Percentiles rank a stretch among this genome's conserved stretches.
These are phyloP conservation scores for Massarina eburnea DNA, from an alignment of 2,329 filamentous ascomycete species.

Conservation along the genomic window DNA sequence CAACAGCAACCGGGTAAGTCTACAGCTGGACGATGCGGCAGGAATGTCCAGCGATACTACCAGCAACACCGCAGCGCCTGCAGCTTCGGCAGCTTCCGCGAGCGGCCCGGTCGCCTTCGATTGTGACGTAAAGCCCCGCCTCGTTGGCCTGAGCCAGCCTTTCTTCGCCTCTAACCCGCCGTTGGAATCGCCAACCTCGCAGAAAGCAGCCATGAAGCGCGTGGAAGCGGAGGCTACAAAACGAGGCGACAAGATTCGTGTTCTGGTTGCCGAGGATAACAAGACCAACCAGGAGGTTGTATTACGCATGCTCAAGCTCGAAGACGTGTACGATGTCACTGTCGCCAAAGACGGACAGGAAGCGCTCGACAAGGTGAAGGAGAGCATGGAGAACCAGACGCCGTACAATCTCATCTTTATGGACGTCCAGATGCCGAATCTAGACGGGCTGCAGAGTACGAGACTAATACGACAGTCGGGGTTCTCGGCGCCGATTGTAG, in stretches of 20 bases:
- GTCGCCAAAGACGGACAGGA: conserved; percentile 77
- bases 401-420: conserved; percentile 90
- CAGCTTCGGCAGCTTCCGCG: conserved; percentile 6
- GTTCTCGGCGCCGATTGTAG: conserved; percentile 85
- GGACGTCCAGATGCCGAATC: conserved; percentile 93
- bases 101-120: conserved; percentile 49
- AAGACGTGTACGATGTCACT: conserved; percentile 82
- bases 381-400: conserved; percentile 71
- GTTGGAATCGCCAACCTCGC: conserved; percentile 58
- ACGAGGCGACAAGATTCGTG: conserved; percentile 65
- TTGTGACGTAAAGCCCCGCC: conserved; percentile 70
- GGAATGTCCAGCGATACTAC: conserved; percentile 32
- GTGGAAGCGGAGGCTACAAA: conserved; percentile 63
- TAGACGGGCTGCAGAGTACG: conserved; percentile 86
- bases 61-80: conserved; percentile 23
- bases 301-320: conserved; percentile 69
- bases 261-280: conserved; percentile 84
- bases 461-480: conserved; percentile 82
- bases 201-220: conserved; percentile 65
- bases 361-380: conserved; percentile 82
- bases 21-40: conserved; percentile 29
- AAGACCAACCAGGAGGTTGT: conserved; percentile 53
- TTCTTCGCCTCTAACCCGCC: conserved; percentile 65
- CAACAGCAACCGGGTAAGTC: conserved; percentile 25
- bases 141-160: conserved; percentile 80